Evolutionary conservation across 176 grass and related monocot species (phyloP), one percentile per base, ranked within the genome.

Genomic region (Phyllostachys edulis): DNA sequence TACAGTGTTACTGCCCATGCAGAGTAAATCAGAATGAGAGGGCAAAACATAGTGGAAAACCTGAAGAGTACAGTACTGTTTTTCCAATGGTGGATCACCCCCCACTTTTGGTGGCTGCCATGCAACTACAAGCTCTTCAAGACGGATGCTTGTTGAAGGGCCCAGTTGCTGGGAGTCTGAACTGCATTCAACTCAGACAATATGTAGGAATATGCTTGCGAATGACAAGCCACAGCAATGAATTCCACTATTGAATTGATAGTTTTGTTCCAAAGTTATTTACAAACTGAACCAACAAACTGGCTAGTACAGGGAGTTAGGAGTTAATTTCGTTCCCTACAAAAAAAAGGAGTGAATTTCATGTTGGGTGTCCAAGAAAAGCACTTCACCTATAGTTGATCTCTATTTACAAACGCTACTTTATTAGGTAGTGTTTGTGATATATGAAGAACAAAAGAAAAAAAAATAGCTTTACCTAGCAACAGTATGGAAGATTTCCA

Each of bases 401-500:
- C 16, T 54, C 17, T 54, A 55, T 20, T 55, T 21, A 55, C 51
- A 55, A 20, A 20, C 51, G 20, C 51, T 55, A 40, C 39, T 49
- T 49, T 49, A 4, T 16, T 15, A 50, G 3, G 12, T 51, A 16
- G 49, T 51, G 17, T 51, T 68, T 49, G 20, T 62, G 4, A 17
- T 67, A 27, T 20, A 50, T 56, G 49, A 73, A 26, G 8, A 73
- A 29, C 16, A 59, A 4, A 24, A 65, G 11, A 74, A 55, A 84
- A 17, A 1, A 7, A 54, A 38, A 32, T 41, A 29, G 39, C 61
- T 71, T 82, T 90, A 97, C 94, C 94, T 86, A 97, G 87, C 69
- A 97, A 71, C 4, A 97, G 67, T 21, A 82, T 50, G 46, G 91
- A 80, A 36, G 89, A 90, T 76, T 50, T 92, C 94, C 94, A 97